Percentiles rank a stretch among this genome's conserved stretches.
These are phyloP conservation scores for Ceratopteris richardii DNA, from an alignment of 75 land plant species.

Conservation along the genomic window DNA sequence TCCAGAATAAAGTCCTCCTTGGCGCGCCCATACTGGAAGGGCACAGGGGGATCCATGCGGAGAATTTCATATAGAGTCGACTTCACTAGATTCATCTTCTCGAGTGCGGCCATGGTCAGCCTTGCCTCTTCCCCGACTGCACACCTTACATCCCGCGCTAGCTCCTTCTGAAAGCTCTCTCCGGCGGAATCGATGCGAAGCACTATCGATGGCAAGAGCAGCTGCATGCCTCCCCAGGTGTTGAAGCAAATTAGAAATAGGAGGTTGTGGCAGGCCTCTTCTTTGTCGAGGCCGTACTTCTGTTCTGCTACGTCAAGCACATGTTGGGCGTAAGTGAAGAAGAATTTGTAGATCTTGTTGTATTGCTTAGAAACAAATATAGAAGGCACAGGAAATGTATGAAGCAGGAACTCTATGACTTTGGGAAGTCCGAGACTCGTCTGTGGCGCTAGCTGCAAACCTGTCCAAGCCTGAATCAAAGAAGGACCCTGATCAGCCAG, in stretches of 20 bases:
- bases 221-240: constrained; percentile 28
- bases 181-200: constrained; percentile 15
- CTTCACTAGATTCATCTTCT: constrained; percentile 42
- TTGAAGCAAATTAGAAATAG: no score
- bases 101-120: constrained; percentile 40
- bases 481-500: constrained; percentile 10
- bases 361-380: constrained; percentile 24
- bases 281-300: no score
- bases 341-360: constrained; percentile 38
- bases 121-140: constrained; percentile 10
- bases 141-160: constrained; percentile 19
- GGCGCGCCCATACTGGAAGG: constrained; percentile 58
- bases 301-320: no score
- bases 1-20: constrained; percentile 47
- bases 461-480: constrained; percentile 22
- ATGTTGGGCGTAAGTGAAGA: constrained; percentile 32
- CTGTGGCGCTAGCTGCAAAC: constrained; percentile 28
- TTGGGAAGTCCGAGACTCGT: constrained; percentile 17
- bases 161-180: constrained; percentile 4
- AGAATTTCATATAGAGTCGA: constrained; percentile 67
- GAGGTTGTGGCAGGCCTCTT: no score
- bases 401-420: constrained; percentile 29
- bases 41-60: constrained; percentile 71
- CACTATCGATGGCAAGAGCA: constrained; percentile 26
- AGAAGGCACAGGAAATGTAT: constrained; percentile 30